Conservation (phyloP, 192 early-diverging fungal genomes). For the Chytriomyces confervae region DNA sequence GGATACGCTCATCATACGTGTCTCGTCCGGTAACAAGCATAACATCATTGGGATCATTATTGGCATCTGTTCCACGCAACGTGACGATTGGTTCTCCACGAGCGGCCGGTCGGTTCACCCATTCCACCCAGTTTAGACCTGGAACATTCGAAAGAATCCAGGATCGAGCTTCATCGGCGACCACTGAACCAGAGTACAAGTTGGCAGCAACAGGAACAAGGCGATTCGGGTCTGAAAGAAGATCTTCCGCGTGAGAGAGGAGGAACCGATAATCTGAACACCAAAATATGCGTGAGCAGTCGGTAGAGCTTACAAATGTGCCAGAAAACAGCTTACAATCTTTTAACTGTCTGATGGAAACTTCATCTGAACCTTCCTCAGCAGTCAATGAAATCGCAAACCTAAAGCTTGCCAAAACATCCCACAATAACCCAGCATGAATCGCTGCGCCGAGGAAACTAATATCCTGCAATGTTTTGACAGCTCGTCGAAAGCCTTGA, state of each 20-base stretch:
- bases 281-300: background rate
- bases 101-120: conserved; percentile 37
- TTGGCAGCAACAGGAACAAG: conserved; percentile 40
- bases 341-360: conserved; percentile 27
- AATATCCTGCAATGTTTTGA: conserved; percentile 39
- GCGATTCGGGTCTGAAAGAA: conserved; percentile 29
- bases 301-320: background rate
- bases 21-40: conserved; percentile 39
- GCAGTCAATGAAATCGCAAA: conserved; percentile 18
- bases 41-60: conserved; percentile 8
- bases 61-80: conserved; percentile 38
- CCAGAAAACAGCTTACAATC: conserved; percentile 26
- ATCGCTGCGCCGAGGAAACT: conserved; percentile 30
- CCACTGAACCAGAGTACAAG: conserved; percentile 34
- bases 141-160: conserved; percentile 34
- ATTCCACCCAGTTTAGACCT: conserved; percentile 38
- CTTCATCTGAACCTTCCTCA: conserved; percentile 15
- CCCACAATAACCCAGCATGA: conserved; percentile 38
- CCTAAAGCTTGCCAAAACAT: conserved; percentile 38
- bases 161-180: conserved; percentile 39
- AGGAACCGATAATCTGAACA: conserved; percentile 36
- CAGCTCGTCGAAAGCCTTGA: conserved; percentile 28
- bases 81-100: conserved; percentile 40
- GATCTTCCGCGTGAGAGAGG: conserved; percentile 23
- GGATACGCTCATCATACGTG: conserved; percentile 36